These are phyloP conservation scores for Sinapis alba DNA, from an alignment of 441 rosid genomes.

Conservation along the genomic window DNA sequence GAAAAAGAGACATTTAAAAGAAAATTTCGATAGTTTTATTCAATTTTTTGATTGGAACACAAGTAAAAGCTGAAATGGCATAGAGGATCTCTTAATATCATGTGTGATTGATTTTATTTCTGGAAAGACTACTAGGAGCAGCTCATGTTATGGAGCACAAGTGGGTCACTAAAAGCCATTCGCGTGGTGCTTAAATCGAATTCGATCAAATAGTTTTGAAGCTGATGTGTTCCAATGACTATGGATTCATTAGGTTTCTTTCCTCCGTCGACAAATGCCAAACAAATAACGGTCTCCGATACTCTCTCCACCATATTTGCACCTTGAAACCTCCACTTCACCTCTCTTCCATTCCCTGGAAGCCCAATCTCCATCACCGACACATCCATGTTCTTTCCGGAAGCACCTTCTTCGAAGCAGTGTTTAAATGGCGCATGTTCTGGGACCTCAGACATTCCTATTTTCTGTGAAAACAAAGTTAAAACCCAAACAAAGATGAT, in stretches of 20 bases:
- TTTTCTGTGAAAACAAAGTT: background rate
- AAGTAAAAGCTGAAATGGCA: background rate
- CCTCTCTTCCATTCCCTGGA: slow-evolving; percentile 14
- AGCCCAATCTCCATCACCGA: slow-evolving; percentile 28
- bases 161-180: slow-evolving; percentile 44
- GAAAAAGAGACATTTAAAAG: background rate
- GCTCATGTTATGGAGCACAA: slow-evolving; percentile 15
- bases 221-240: slow-evolving; percentile 41
- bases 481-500: background rate
- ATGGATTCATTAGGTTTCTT: slow-evolving; percentile 8
- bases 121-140: slow-evolving; percentile 25
- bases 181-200: slow-evolving; percentile 36
- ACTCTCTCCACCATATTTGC: slow-evolving; percentile 42
- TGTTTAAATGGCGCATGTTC: slow-evolving; percentile 45
- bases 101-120: background rate
- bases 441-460: slow-evolving; percentile 9
- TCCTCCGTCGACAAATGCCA: slow-evolving; percentile 47
- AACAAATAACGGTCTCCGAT: slow-evolving; percentile 33
- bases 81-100: background rate
- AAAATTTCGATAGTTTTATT: background rate
- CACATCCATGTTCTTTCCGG: slow-evolving; percentile 10
- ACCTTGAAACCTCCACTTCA: slow-evolving; percentile 37
- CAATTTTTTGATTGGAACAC: background rate
- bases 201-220: slow-evolving; percentile 38
- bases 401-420: slow-evolving; percentile 41